Conservation (phyloP, 495 filamentous ascomycete genomes). For the Xylaria longipes region DNA sequence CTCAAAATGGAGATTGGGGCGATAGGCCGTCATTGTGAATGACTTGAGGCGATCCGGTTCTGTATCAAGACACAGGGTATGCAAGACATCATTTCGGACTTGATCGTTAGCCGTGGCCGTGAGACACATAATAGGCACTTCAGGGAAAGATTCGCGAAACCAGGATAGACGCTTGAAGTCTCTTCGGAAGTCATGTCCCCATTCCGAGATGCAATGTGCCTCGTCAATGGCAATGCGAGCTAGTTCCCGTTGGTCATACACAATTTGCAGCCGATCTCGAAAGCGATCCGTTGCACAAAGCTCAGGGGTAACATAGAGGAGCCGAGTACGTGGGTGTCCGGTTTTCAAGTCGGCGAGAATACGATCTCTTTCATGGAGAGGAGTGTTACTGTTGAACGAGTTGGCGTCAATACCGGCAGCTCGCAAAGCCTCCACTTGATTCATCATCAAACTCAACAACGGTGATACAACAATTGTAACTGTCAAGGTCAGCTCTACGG, state of each 20-base stretch:
- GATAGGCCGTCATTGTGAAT: constrained; percentile 80
- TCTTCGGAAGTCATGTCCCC: constrained; percentile 97
- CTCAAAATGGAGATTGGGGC: constrained; percentile 91
- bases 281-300: constrained; percentile 81
- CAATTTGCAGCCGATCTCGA: constrained; percentile 70
- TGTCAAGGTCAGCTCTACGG: constrained; percentile 37
- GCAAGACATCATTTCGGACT: constrained; percentile 81
- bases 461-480: constrained; percentile 93
- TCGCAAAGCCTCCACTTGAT: constrained; percentile 85
- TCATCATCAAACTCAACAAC: constrained; percentile 90
- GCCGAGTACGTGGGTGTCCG: constrained; percentile 81
- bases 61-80: constrained; percentile 69
- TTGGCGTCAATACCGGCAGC: constrained; percentile 77
- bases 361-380: constrained; percentile 63
- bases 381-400: constrained; percentile 84
- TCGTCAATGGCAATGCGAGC: constrained; percentile 90
- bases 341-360: constrained; percentile 83
- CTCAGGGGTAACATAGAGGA: constrained; percentile 95
- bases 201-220: constrained; percentile 97
- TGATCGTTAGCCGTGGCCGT: constrained; percentile 87
- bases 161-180: constrained; percentile 88
- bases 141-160: constrained; percentile 80
- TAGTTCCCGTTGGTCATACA: constrained; percentile 83
- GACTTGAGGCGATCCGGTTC: constrained; percentile 62
- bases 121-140: constrained; percentile 86